Base-by-base conservation (phyloP, 495 filamentous ascomycete genomes). In the Umbilicaria muhlenbergii region DNA sequence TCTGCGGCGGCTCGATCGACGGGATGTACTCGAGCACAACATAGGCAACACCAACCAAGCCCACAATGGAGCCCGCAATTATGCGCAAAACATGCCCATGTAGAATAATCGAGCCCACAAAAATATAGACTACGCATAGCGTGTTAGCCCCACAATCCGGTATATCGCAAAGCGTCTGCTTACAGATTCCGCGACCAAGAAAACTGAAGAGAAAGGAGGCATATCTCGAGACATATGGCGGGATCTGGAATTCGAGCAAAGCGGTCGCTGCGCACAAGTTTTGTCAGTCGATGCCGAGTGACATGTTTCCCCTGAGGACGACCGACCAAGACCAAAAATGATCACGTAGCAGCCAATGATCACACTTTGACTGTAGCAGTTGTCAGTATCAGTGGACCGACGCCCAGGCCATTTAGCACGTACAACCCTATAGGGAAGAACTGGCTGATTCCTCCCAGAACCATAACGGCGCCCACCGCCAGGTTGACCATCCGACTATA, bases 201-300 rank as follows among this genome's bases (percentile, higher is more conserved):
- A 99, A 96, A 37, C 80, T 87, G 72, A 95, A 96, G 57, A 96
- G 78, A 76, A 99, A 99, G 18, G 82, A 87, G 14, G 88, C 91
- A 71, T 96, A 95, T 59, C 83, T 77, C 46, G 86, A 80, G 33
- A 93, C 70, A 59, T 94, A 87, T 32, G 87, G 84, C 4, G 92
- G 92, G 51, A 94, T 86, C 63, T 93, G 88, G 65, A 94, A 91
- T 64, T 99, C 91, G 56, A 74, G 58, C 42, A 83, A 62, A 11
- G 62, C 70, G 44, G 73, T 78, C 14, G 64, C 78, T 83, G 47
- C 38, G 47, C 38, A 46, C 11, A 35, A 32, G 14, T 38, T 33
- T 42, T 38, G 54, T 34, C 35, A 15, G 24, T 34, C 13, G 16
- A 32, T 33, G 19, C 10, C 21, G 16, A 34, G 28, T 5, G 21